These are phyloP conservation scores for Aspergillus diversus DNA, from an alignment of 495 filamentous ascomycete genomes.

Conservation along the genomic window DNA sequence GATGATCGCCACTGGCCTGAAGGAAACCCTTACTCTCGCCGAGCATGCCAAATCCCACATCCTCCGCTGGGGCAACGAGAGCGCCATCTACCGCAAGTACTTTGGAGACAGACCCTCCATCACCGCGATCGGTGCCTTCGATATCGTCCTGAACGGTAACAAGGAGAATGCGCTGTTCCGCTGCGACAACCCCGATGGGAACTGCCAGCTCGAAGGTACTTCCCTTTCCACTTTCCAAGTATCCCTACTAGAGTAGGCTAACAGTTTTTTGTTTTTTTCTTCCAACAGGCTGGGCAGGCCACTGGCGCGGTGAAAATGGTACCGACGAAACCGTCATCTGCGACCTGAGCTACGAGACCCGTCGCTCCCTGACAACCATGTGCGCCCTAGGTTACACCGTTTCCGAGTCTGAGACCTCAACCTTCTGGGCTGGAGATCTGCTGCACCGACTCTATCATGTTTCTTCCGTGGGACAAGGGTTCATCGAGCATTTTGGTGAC, in stretches of 20 bases:
- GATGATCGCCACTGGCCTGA: constrained; percentile 50
- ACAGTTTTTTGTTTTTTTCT: no score
- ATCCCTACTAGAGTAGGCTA: no score
- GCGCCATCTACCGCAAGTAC: constrained; percentile 58
- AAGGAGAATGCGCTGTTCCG: constrained; percentile 53
- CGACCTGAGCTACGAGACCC: constrained; percentile 52
- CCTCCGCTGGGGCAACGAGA: constrained; percentile 53
- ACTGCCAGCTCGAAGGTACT: constrained; percentile 53
- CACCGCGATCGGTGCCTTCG: constrained; percentile 56
- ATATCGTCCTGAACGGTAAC: constrained; percentile 51
- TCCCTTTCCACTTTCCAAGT: no score
- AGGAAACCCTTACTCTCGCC: constrained; percentile 52
- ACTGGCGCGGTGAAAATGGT: constrained; percentile 61
- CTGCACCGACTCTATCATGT: constrained; percentile 62
- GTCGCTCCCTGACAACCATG: constrained; percentile 53
- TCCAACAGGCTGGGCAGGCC: constrained; percentile 55
- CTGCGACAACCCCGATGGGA: constrained; percentile 62
- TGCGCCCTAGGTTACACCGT: constrained; percentile 59
- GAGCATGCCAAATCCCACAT: constrained; percentile 51
- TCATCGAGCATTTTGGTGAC: constrained; percentile 60
- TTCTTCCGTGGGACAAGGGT: constrained; percentile 52
- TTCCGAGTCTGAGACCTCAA: constrained; percentile 47
- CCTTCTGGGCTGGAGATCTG: constrained; percentile 60
- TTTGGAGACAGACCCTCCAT: constrained; percentile 55
- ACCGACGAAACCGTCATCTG: constrained; percentile 66